Percentiles rank a stretch among this genome's conserved stretches.
Evolutionary conservation across 202 grass and related monocot species (phyloP).

Genomic region (Setaria viridis): DNA sequence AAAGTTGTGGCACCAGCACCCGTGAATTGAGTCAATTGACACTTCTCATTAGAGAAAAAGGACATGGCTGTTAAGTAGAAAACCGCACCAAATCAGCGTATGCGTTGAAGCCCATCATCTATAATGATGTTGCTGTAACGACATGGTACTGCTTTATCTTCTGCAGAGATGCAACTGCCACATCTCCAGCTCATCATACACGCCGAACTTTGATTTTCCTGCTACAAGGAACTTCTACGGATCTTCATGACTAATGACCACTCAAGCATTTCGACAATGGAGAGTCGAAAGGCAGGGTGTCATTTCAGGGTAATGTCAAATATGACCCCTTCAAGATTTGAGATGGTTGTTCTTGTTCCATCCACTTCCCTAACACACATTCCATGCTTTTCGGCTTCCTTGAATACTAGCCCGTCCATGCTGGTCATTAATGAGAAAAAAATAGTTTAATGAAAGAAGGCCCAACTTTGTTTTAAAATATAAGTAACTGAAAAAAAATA

Average conservation of each 20-base stretch:
- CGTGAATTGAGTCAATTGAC: neutral
- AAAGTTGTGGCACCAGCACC: conserved; percentile 21
- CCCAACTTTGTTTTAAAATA: neutral
- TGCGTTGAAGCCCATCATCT: conserved; percentile 8
- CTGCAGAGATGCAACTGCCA: neutral
- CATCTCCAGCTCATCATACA: conserved; percentile 29
- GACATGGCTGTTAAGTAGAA: neutral
- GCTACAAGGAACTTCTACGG: neutral
- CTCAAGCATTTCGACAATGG: neutral
- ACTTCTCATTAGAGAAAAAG: conserved; percentile 25
- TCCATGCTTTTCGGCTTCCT: conserved; percentile 72
- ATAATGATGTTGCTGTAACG: conserved; percentile 10
- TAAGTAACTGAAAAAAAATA: neutral
- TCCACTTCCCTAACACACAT: conserved; percentile 75
- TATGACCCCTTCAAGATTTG: conserved; percentile 87
- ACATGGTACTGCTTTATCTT: neutral
- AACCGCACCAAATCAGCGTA: neutral
- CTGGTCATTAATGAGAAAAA: conserved; percentile 55
- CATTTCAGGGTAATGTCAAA: conserved; percentile 71
- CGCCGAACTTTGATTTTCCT: conserved; percentile 26
- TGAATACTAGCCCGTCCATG: conserved; percentile 74
- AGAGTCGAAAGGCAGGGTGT: conserved; percentile 5
- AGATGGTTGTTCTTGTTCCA: conserved; percentile 68
- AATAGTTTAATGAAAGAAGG: conserved; percentile 12
- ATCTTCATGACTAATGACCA: conserved; percentile 14